Evolutionary conservation across 1,139 yeast genomes (phyloP), one percentile per base, ranked within the genome.

Genomic region (Zygosaccharomyces sapae): DNA sequence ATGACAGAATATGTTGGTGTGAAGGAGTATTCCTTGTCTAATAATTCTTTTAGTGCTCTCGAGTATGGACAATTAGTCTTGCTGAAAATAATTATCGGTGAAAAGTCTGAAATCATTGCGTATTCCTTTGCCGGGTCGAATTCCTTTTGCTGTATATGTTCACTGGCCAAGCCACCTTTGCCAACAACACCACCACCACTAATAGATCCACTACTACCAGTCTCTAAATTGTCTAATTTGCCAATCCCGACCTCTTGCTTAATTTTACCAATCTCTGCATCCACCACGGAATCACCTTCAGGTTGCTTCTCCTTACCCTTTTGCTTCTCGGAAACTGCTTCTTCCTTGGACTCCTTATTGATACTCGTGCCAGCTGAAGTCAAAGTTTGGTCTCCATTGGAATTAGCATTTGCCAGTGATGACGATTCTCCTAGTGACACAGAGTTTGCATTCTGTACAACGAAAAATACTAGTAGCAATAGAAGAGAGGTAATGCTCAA

Each of bases 41-140:
- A 72, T 40, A 89, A 70, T 30, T 76, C 73, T 70, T 90, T 92
- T 57, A 89, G 76, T 44, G 71, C 73, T 61, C 76, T 78, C 22
- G 95, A 86, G 66, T 73, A 87, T 33, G 96, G 96, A 65, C 92
- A 84, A 59, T 70, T 74, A 0, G 84, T 74, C 63, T 85, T 85
- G 49, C 88, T 80, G 58, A 84, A 84, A 4, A 84, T 74, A 51
- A 82, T 81, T 67, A 85, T 76, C 10, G 96, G 96, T 0, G 88
- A 72, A 46, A 80, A 61, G 2, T 76, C 60, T 49, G 89, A 65
- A 40, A 85, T 83, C 47, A 73, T 75, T 33, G 75, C 66, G 54
- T 81, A 77, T 55, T 79, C 92, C 53, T 74, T 73, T n/a, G 75
- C 81, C 1, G 89, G 80, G 62, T 81, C 81, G 59, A 80, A 86